Percentiles rank a stretch among this genome's conserved stretches.
phyloP scores from a whole-genome alignment of 2,329 filamentous ascomycete species.

The Fusarium scirpi region DNA sequence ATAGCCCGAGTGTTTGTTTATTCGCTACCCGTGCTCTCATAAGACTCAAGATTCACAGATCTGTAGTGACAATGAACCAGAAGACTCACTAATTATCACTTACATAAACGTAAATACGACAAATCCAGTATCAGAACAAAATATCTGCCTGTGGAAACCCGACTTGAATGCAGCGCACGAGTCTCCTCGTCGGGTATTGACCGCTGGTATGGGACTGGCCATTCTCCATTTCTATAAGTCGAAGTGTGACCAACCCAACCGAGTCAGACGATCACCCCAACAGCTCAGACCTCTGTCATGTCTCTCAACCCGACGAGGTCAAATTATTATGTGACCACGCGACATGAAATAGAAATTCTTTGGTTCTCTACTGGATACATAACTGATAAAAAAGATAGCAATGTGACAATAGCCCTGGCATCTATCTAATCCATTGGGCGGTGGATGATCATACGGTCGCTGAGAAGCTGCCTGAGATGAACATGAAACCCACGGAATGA shows the following conservation, averaged over 20 bases:
- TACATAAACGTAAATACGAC: not conserved
- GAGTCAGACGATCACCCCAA: conserved; percentile 28
- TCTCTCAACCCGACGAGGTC: conserved; percentile 12
- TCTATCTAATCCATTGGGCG: conserved; percentile 1
- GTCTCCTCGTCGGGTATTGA: not conserved
- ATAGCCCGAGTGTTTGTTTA: not conserved
- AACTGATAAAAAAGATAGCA: conserved; percentile 7
- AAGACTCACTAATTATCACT: not conserved
- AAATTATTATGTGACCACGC: conserved; percentile 13
- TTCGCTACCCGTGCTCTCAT: not conserved
- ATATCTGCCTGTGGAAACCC: not conserved
- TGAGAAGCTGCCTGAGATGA: conserved; percentile 6
- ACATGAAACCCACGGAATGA: conserved; percentile 4
- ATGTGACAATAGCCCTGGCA: not conserved
- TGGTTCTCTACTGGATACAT: not conserved
- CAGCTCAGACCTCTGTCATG: conserved; percentile 18
- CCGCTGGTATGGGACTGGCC: not conserved
- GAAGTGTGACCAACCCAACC: conserved; percentile 23
- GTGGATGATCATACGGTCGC: conserved; percentile 23
- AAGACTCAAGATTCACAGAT: not conserved
- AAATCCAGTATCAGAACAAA: not conserved
- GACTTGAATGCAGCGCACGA: not conserved
- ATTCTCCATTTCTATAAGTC: not conserved
- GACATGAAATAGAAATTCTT: conserved; percentile 4
- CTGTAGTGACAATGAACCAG: not conserved